These are phyloP conservation scores for Monosporozyma aquatica DNA, from an alignment of 805 yeast genomes.

Conservation along the genomic window DNA sequence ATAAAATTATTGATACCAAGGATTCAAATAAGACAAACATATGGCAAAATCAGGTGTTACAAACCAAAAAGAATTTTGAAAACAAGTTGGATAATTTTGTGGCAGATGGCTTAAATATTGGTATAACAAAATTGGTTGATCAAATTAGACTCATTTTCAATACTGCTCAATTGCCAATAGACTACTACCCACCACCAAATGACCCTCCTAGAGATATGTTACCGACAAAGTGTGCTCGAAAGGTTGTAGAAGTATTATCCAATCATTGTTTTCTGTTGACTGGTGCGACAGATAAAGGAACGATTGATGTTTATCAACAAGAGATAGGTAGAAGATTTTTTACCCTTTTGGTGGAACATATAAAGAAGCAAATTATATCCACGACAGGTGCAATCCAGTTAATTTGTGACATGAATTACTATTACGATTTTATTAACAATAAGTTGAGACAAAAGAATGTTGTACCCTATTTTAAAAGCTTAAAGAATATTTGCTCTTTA, in stretches of 20 bases:
- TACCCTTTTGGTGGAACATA: conserved; percentile 61
- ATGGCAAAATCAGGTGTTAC: conserved; percentile 67
- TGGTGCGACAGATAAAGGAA: conserved; percentile 78
- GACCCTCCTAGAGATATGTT: conserved; percentile 26
- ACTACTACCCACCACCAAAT: conserved; percentile 43
- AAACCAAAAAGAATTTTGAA: conserved; percentile 74
- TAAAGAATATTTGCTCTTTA: conserved; percentile 78
- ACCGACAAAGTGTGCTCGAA: conserved; percentile 57
- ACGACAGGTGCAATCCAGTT: conserved; percentile 75
- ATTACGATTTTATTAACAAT: conserved; percentile 60
- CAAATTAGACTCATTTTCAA: conserved; percentile 61
- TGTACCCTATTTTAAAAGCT: conserved; percentile 64
- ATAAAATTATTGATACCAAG: conserved; percentile 40
- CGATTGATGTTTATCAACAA: conserved; percentile 87
- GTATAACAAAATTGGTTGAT: conserved; percentile 78
- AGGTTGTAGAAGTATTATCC: conserved; percentile 51
- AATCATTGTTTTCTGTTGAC: conserved; percentile 65
- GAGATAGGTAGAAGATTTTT: conserved; percentile 87
- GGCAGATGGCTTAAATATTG: conserved; percentile 88
- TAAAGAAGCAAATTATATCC: conserved; percentile 65
- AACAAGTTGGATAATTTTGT: conserved; percentile 75
- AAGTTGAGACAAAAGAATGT: conserved; percentile 56
- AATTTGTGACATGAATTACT: conserved; percentile 71
- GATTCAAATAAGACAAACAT: conserved; percentile 46
- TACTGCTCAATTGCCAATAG: conserved; percentile 48